Evolutionary conservation across 1,284 basidiomycete species (phyloP).

Genomic region (Tetrapyrgos nigripes): DNA sequence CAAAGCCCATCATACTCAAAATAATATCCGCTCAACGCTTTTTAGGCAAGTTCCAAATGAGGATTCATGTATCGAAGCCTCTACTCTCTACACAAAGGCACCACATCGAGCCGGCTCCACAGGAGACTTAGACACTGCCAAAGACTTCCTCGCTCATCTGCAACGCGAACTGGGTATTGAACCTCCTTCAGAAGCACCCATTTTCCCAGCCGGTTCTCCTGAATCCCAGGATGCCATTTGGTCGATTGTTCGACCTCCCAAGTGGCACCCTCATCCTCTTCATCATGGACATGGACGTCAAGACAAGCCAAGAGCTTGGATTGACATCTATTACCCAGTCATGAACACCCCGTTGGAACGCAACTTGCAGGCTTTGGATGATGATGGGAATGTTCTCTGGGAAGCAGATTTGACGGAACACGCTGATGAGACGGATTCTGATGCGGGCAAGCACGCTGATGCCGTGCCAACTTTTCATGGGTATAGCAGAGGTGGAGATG

Average conservation of each 20-base stretch:
- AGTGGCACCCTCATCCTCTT: too few species aligned
- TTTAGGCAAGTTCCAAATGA: constrained; percentile 54
- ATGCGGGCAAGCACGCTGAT: constrained; percentile 54
- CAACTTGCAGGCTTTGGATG: constrained; percentile 53
- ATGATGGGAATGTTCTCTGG: constrained; percentile 57
- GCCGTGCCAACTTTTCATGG: constrained; percentile 65
- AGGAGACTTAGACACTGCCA: constrained; percentile 57
- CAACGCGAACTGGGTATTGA: constrained; percentile 51
- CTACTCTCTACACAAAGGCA: constrained; percentile 50
- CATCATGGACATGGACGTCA: too few species aligned
- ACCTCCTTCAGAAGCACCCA: constrained; percentile 39
- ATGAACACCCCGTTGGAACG: constrained; percentile 71
- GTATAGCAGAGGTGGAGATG: constrained; percentile 58
- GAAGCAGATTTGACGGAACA: constrained; percentile 62
- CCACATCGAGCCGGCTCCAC: constrained; percentile 61
- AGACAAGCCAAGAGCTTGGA: constrained; percentile 18
- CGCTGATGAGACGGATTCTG: constrained; percentile 56
- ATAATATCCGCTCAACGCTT: too few species aligned
- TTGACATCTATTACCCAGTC: constrained; percentile 78
- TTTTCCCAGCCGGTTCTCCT: constrained; percentile 57
- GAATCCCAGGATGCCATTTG: constrained; percentile 50
- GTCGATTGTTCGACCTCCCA: too few species aligned
- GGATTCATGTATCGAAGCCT: constrained; percentile 50
- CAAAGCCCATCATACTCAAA: too few species aligned
- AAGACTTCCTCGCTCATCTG: constrained; percentile 54